Evolutionary conservation across 192 early-diverging fungal species (phyloP), one percentile per base, ranked within the genome.

Genomic region (Endogone sp.): DNA sequence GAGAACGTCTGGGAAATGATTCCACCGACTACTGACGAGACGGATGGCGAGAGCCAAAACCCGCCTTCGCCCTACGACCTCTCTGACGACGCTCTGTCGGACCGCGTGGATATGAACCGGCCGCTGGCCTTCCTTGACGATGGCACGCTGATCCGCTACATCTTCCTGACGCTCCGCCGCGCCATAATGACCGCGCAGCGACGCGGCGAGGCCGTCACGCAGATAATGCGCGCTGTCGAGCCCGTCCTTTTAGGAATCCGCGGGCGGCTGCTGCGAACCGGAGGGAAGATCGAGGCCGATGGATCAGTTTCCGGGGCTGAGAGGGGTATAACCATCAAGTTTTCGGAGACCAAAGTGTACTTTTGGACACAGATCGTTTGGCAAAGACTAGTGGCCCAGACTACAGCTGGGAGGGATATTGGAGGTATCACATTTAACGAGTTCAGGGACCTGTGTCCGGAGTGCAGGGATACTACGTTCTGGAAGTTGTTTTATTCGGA

Each of bases 401-500:
- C 37, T 6, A 16, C 9, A 16, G 16, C 6, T 6, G 37, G 37
- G 37, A 49, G 37, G 1, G 37, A 49, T 6, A 16, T 16, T 6
- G 16, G 37, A 6, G 37, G 37, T 6, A 49, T 49, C 6, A 16
- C 0, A 49, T 49, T 49, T 49, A 49, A 49, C 37, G 16, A 1
- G 37, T 49, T 49, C 16, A 49, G 37, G 37, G 37, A 49, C 16
- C 16, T 49, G 16, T 72, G 67, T 59, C 65, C 65, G 9, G 71
- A 72, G 61, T 29, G 59, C 6, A 69, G 71, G 49, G 63, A 76
- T 29, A 65, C 56, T 16, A 66, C 69, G 25, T 27, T 59, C 4
- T 76, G 75, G 75, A 68, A 71, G 49, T 59, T 37, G 4, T 76
- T 72, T 44, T 76, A 76, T 28, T 66, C 62, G 2, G 57, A 63